These are phyloP conservation scores for Pseudonitzschia delicatissima DNA, from an alignment of 108 stramenopile genomes.

Conservation along the genomic window DNA sequence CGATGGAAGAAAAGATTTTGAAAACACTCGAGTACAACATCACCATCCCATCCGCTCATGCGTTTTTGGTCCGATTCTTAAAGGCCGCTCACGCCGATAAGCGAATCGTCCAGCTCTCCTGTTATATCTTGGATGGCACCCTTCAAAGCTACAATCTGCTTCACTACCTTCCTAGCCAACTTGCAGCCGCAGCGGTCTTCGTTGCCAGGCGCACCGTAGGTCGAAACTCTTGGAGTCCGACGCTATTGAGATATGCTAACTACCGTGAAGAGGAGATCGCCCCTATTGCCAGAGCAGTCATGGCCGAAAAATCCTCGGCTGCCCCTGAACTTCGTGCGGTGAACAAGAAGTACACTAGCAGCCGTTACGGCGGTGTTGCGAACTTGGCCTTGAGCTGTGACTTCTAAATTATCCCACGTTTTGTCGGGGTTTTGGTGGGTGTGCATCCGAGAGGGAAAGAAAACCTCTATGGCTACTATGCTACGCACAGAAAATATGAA, in stretches of 20 bases:
- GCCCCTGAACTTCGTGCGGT: slow-evolving; percentile 72
- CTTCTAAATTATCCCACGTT: slow-evolving; percentile 37
- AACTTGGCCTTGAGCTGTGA: slow-evolving; percentile 43
- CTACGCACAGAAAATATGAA: too few relatives aligned
- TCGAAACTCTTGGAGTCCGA: slow-evolving; percentile 88
- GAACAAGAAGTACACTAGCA: slow-evolving; percentile 83
- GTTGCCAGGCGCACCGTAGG: slow-evolving; percentile 85
- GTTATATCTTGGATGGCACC: slow-evolving; percentile 91
- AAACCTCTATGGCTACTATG: not conserved
- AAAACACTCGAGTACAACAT: slow-evolving; percentile 87
- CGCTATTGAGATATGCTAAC: slow-evolving; percentile 82
- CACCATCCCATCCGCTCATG: slow-evolving; percentile 88
- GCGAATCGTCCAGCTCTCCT: slow-evolving; percentile 87
- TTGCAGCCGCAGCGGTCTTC: slow-evolving; percentile 91
- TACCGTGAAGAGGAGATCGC: slow-evolving; percentile 81
- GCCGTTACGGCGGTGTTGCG: slow-evolving; percentile 78
- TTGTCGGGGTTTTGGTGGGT: not conserved
- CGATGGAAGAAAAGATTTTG: slow-evolving; percentile 92
- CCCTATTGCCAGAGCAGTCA: slow-evolving; percentile 72
- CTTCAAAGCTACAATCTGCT: slow-evolving; percentile 92
- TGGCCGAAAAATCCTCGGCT: slow-evolving; percentile 49
- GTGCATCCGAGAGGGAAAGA: not conserved
- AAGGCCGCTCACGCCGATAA: slow-evolving; percentile 93
- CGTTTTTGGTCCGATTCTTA: slow-evolving; percentile 90
- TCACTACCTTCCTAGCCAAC: slow-evolving; percentile 84